These are phyloP conservation scores for Diplodia corticola DNA, from an alignment of 2,329 filamentous ascomycete genomes.

Conservation along the genomic window DNA sequence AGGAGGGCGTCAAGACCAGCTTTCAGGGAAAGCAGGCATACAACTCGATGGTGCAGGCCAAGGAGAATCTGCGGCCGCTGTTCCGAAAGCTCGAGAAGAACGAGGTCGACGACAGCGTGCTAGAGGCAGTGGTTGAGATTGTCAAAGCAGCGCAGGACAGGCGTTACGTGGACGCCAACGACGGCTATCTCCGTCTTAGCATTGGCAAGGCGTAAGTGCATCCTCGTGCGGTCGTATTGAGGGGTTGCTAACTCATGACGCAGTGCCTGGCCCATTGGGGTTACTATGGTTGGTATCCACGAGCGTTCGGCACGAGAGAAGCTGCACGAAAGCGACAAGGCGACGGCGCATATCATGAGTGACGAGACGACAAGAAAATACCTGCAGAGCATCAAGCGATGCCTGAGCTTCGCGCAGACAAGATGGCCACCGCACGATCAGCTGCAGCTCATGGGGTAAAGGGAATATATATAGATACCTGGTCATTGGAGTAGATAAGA, in stretches of 20 bases:
- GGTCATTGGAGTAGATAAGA: not conserved
- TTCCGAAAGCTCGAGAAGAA: constrained; percentile 86
- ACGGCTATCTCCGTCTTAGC: constrained; percentile 87
- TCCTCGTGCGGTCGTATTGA: not conserved
- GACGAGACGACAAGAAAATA: constrained; percentile 96
- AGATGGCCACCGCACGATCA: constrained; percentile 93
- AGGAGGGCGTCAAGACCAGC: constrained; percentile 63
- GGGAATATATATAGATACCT: not conserved
- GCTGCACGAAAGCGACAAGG: constrained; percentile 73
- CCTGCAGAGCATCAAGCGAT: constrained; percentile 95
- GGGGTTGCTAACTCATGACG: not conserved
- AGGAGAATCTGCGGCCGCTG: constrained; percentile 83
- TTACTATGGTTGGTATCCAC: constrained; percentile 99
- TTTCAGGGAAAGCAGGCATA: constrained; percentile 79
- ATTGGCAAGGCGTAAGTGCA: constrained; percentile 76
- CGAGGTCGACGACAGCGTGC: constrained; percentile 74
- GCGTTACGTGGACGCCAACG: constrained; percentile 93
- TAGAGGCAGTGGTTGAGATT: constrained; percentile 86
- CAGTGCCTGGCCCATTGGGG: constrained; percentile 93
- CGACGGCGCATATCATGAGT: constrained; percentile 92
- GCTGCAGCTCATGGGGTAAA: constrained; percentile 87
- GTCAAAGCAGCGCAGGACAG: constrained; percentile 86
- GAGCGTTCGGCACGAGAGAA: constrained; percentile 95
- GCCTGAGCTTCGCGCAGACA: constrained; percentile 93
- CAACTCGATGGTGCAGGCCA: constrained; percentile 81